Evolutionary conservation across 805 yeast species (phyloP), one percentile per base, ranked within the genome.

Genomic region (Cyberlindnera galapagoensis): DNA sequence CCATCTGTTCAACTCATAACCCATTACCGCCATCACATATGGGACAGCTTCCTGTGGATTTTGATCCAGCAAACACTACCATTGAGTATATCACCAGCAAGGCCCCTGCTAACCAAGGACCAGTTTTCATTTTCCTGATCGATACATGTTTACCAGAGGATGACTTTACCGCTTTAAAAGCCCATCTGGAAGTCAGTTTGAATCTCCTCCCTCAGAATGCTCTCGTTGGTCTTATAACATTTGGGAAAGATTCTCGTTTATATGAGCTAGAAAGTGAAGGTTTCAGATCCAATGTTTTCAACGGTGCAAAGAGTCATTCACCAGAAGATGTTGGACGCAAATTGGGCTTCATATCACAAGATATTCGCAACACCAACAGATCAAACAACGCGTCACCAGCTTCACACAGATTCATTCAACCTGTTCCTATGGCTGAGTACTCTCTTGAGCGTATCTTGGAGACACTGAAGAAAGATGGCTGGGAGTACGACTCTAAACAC

Each of bases 231-330:
- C 56, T 78, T 16, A 61, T 78, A 29, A 62, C 77, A 1, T 77
- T 54, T 55, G 85, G 84, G 5, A 73, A 73, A 35, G 63, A 74
- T 47, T 78, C 77, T 17, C 68, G 64, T 42, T 60, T 78, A 16
- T 76, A 74, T 47, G 80, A 77, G 43, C 51, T 76, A 3, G 45
- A 60, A 24, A 44, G 36, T 17, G 64, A 54, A 24, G 38, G 53
- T 3, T 47, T 56, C 13, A 57, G 60, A 15, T 51, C 58, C 16
- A 63, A 57, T 39, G 54, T 65, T 8, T 78, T 77, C 56, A 76
- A 76, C 47, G 86, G 86, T 15, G 44, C 54, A 3, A 76, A 73
- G 44, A 58, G 57, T 9, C 74, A 77, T 43, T 54, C 68, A 0
- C 47, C 59, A 12, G 74, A 66, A 21, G 67, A 72, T 28, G 47